Conservation (phyloP, 2,329 filamentous ascomycete species). For the Thelonectria rubi region DNA sequence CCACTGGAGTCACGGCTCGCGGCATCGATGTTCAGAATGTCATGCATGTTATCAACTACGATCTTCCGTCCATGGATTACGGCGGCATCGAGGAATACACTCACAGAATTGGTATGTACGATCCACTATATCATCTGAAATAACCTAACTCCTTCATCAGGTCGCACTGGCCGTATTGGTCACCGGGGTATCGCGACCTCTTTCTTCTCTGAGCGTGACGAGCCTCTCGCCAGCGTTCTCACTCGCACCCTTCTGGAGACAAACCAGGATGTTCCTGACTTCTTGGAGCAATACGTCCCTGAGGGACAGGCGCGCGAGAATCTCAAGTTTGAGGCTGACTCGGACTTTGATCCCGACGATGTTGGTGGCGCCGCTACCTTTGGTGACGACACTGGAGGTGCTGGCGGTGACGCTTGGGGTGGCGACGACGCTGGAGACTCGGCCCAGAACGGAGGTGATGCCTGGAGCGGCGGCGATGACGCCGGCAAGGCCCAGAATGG, state of each 20-base stretch:
- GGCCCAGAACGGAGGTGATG: slow-evolving; percentile 7
- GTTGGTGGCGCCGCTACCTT: slow-evolving; percentile 30
- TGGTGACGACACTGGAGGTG: slow-evolving; percentile 21
- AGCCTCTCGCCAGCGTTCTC: slow-evolving; percentile 75
- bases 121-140: not conserved
- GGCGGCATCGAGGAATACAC: slow-evolving; percentile 95
- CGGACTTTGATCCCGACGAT: slow-evolving; percentile 58
- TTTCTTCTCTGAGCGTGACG: slow-evolving; percentile 84
- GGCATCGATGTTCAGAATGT: slow-evolving; percentile 90
- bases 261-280: slow-evolving; percentile 81
- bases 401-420: slow-evolving; percentile 21
- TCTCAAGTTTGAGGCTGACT: slow-evolving; percentile 65
- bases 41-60: slow-evolving; percentile 92
- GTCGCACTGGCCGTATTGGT: slow-evolving; percentile 93
- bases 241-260: slow-evolving; percentile 86
- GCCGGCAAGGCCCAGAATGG: not conserved
- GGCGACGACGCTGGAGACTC: not conserved
- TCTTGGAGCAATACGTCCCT: slow-evolving; percentile 73
- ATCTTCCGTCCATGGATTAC: slow-evolving; percentile 76
- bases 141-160: slow-evolving; percentile 51
- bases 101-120: slow-evolving; percentile 83
- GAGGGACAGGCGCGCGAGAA: slow-evolving; percentile 59
- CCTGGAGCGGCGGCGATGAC: slow-evolving; percentile 18
- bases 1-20: slow-evolving; percentile 86
- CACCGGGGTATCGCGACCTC: slow-evolving; percentile 87